A percentile compares a stretch with the other conserved stretches of the same genome.
Evolutionary conservation across 192 early-diverging fungal genomes (phyloP).

Genomic region (Podochytrium sp.): DNA sequence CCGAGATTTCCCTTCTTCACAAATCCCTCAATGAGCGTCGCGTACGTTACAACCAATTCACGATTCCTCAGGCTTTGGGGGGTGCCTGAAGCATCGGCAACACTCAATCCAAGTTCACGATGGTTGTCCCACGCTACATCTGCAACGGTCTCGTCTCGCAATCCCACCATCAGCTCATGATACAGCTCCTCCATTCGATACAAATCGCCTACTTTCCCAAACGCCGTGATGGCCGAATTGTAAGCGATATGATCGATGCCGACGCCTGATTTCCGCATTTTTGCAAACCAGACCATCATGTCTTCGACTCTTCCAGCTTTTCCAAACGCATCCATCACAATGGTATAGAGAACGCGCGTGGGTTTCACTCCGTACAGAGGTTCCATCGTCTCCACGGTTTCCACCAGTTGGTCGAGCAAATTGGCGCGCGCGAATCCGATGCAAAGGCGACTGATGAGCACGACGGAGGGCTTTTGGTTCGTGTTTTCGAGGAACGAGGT

Average conservation of each 20-base stretch:
- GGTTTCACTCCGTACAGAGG: not conserved
- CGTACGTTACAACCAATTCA: conserved; percentile 5
- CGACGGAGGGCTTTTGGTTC: not conserved
- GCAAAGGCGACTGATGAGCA: not conserved
- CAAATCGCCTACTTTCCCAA: not conserved
- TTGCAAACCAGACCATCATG: conserved; percentile 16
- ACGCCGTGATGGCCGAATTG: conserved; percentile 2
- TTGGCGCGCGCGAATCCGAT: not conserved
- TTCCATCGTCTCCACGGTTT: not conserved
- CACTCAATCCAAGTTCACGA: not conserved
- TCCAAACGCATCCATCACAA: not conserved
- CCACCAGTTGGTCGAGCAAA: not conserved
- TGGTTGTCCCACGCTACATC: not conserved
- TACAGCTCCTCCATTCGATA: conserved; percentile 1
- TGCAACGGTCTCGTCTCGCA: not conserved
- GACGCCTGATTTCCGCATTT: not conserved
- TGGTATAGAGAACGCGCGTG: not conserved
- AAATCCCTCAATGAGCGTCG: conserved; percentile 14
- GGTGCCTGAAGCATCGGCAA: not conserved
- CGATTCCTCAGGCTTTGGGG: not conserved
- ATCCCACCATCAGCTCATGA: conserved; percentile 6
- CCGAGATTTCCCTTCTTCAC: not conserved
- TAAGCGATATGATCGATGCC: conserved; percentile 7
- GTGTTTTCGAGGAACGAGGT: not conserved
- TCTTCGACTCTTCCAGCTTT: not conserved